phyloP scores from a whole-genome alignment of 805 yeast genomes.

The Pichia cabralensis region DNA sequence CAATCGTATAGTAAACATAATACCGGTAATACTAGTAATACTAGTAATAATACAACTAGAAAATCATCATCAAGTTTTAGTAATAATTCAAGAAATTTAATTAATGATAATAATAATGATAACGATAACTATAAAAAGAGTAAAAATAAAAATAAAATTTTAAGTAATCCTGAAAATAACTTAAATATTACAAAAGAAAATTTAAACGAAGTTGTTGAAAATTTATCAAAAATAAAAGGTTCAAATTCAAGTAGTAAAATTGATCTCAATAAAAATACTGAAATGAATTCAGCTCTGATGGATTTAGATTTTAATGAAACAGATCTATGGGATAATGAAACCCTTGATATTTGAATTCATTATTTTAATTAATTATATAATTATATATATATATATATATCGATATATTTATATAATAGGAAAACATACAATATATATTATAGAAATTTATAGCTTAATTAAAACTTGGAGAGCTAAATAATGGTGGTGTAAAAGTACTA shows the following conservation, averaged over 20 bases:
- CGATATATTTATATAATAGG: neutral
- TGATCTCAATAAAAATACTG: neutral
- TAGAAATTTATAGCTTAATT: neutral
- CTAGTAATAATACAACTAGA: neutral
- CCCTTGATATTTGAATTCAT: constrained; percentile 8
- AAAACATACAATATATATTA: neutral
- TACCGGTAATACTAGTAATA: neutral
- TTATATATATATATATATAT: neutral
- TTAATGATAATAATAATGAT: neutral
- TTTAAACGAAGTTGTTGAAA: constrained; percentile 1
- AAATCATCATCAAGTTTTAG: no score
- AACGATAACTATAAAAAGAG: no score
- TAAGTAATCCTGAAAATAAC: no score
- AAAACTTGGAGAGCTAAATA: no score
- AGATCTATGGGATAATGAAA: constrained; percentile 21
- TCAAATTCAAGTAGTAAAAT: neutral
- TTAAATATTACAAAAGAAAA: neutral
- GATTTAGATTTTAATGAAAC: constrained; percentile 12
- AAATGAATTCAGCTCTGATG: neutral
- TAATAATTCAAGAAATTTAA: neutral
- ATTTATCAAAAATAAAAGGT: constrained; percentile 3
- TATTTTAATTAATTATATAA: neutral
- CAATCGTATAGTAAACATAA: constrained; percentile 21
- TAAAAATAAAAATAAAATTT: no score
- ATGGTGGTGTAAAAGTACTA: no score